A percentile compares a stretch with the other conserved stretches of the same genome.
Conservation (phyloP, 2,329 filamentous ascomycete genomes). For the Cladobotryum protrusum region DNA sequence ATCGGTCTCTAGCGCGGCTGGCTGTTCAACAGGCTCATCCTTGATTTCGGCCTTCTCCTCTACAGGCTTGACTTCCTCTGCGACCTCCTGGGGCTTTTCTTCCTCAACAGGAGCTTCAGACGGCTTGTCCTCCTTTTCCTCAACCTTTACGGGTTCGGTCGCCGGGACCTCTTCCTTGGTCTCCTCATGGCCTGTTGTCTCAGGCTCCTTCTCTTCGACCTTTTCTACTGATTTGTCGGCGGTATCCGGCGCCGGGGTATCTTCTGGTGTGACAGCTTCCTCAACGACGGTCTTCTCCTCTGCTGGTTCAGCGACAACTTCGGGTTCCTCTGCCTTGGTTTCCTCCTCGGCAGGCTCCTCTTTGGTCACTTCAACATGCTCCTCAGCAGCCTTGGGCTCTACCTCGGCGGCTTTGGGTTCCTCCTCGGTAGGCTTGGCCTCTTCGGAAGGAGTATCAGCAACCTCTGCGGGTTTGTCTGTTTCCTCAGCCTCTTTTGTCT, state of each 20-base stretch:
- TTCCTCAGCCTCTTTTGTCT: conserved; percentile 1
- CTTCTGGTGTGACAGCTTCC: neutral
- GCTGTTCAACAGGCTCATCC: neutral
- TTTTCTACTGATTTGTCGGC: conserved; percentile 2
- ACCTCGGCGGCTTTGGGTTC: neutral
- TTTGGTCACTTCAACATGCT: neutral
- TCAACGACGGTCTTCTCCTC: neutral
- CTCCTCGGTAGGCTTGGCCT: neutral
- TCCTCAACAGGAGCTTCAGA: neutral
- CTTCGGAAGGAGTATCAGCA: neutral
- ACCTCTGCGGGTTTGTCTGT: neutral
- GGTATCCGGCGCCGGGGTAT: too few species aligned
- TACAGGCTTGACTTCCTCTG: conserved; percentile 1
- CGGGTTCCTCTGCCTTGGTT: conserved; percentile 1
- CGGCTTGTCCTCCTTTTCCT: conserved; percentile 1
- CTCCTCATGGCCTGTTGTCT: conserved; percentile 7
- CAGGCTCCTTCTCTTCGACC: conserved; percentile 7
- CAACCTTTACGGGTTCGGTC: neutral
- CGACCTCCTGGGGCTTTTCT: neutral
- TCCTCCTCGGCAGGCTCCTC: neutral
- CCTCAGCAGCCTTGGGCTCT: neutral
- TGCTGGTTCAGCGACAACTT: neutral
- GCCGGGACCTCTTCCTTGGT: conserved; percentile 1
- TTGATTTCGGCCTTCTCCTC: neutral
- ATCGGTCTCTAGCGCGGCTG: neutral